These are phyloP conservation scores for Cyclocybe aegerita DNA, from an alignment of 768 basidiomycete species.

Conservation along the genomic window DNA sequence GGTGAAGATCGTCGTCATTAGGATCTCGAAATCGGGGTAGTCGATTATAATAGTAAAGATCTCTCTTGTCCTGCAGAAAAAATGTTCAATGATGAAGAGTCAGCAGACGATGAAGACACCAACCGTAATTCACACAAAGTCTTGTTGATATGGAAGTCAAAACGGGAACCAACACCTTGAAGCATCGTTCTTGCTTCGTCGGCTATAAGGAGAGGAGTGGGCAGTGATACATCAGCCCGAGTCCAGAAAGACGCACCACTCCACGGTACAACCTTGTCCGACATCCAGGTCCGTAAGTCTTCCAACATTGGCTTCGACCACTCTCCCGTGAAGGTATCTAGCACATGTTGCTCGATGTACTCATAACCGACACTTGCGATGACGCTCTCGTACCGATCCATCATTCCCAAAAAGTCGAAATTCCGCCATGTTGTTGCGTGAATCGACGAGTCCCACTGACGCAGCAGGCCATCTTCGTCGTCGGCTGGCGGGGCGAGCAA, in stretches of 20 bases:
- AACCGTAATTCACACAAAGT: slow-evolving; percentile 85
- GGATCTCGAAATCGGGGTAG: slow-evolving; percentile 69
- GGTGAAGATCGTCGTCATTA: no score
- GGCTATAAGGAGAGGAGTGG: slow-evolving; percentile 34
- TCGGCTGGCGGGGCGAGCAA: slow-evolving; percentile 46
- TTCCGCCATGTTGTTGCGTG: slow-evolving; percentile 25
- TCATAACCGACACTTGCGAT: slow-evolving; percentile 85
- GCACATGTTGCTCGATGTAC: slow-evolving; percentile 75
- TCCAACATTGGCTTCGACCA: slow-evolving; percentile 71
- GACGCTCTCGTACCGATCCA: slow-evolving; percentile 82
- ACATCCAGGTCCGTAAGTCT: slow-evolving; percentile 73
- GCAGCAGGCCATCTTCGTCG: slow-evolving; percentile 9
- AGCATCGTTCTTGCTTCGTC: slow-evolving; percentile 74
- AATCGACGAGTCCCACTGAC: slow-evolving; percentile 9
- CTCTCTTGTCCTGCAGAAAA: slow-evolving; percentile 57
- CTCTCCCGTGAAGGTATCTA: slow-evolving; percentile 60
- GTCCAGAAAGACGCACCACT: slow-evolving; percentile 21
- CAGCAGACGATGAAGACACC: slow-evolving; percentile 12
- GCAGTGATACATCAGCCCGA: not conserved
- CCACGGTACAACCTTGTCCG: slow-evolving; percentile 80
- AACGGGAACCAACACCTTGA: slow-evolving; percentile 74
- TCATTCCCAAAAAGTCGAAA: slow-evolving; percentile 70
- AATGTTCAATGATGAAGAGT: not conserved
- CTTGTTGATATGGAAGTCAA: slow-evolving; percentile 94
- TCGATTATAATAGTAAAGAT: slow-evolving; percentile 97